phyloP scores from a whole-genome alignment of 805 yeast genomes.

The Wickerhamiella cacticola region DNA sequence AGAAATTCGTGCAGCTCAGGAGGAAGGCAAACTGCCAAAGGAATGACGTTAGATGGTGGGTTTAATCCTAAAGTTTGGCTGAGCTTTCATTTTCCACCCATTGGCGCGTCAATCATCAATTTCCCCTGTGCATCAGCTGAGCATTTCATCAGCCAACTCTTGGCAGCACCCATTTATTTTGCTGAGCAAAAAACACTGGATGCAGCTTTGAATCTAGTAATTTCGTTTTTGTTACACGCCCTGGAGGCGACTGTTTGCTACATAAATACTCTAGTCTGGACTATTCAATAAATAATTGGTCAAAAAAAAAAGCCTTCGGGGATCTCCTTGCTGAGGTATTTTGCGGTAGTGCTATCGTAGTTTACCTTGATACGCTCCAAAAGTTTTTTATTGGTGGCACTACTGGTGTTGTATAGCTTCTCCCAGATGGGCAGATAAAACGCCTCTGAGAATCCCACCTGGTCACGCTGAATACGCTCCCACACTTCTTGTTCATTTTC shows the following conservation, averaged over 20 bases:
- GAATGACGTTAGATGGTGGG: no score
- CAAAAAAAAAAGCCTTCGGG: slow-evolving; percentile 6
- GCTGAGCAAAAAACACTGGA: no score
- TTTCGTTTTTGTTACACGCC: not conserved
- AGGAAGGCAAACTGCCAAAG: slow-evolving; percentile 24
- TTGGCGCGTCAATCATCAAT: no score
- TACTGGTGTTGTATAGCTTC: not conserved
- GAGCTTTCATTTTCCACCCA: no score
- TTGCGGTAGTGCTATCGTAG: not conserved
- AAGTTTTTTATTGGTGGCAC: not conserved
- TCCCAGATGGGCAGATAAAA: slow-evolving; percentile 1
- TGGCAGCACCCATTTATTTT: no score
- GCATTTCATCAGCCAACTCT: no score
- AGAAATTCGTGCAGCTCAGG: slow-evolving; percentile 52
- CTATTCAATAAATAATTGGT: slow-evolving; percentile 5
- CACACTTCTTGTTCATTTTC: not conserved
- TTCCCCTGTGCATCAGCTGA: no score
- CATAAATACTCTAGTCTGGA: slow-evolving; percentile 4
- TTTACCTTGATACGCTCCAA: not conserved
- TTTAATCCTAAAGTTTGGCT: no score
- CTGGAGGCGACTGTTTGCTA: slow-evolving; percentile 4
- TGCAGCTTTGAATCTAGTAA: no score
- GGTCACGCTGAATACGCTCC: slow-evolving; percentile 7
- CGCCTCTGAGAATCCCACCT: slow-evolving; percentile 2
- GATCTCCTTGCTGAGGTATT: not conserved